These are phyloP conservation scores for Prunus dulcis DNA, from an alignment of 306 rosid species.

Conservation along the genomic window DNA sequence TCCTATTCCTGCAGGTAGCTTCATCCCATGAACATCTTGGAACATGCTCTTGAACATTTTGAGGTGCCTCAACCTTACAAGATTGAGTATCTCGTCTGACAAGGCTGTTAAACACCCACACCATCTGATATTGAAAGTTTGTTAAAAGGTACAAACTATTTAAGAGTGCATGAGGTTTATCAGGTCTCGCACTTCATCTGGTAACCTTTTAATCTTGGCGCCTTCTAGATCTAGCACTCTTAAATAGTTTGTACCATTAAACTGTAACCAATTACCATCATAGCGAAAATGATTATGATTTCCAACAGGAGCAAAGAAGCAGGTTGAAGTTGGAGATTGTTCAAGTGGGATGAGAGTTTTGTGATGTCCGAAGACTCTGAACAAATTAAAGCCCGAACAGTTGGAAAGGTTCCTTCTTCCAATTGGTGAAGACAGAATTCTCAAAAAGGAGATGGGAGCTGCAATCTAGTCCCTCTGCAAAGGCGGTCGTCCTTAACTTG, in stretches of 20 bases:
- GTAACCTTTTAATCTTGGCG: constrained; percentile 8
- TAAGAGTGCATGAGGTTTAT: constrained; percentile 3
- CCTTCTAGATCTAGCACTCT: constrained; percentile 22
- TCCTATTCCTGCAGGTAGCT: constrained; percentile 24
- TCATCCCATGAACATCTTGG: constrained; percentile 10
- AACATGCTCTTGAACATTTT: constrained; percentile 19
- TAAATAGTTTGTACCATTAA: neutral
- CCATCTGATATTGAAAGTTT: constrained; percentile 29
- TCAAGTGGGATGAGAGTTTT: neutral
- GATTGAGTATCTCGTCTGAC: constrained; percentile 12
- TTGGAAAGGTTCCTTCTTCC: constrained; percentile 17
- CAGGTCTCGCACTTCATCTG: constrained; percentile 20
- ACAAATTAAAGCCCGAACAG: constrained; percentile 2
- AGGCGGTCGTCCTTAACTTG: neutral
- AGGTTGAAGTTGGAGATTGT: constrained; percentile 9
- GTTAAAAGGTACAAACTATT: neutral
- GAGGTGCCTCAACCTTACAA: constrained; percentile 26
- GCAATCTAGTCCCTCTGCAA: constrained; percentile 9
- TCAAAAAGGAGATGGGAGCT: neutral
- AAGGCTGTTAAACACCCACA: constrained; percentile 18
- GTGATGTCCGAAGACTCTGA: constrained; percentile 3
- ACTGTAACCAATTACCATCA: constrained; percentile 6
- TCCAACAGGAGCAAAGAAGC: constrained; percentile 12
- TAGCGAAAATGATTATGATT: constrained; percentile 4
- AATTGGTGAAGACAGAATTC: constrained; percentile 15